These are phyloP conservation scores for Pelargonium myrrhifolium DNA, from an alignment of 441 rosid species.

Conservation along the genomic window DNA sequence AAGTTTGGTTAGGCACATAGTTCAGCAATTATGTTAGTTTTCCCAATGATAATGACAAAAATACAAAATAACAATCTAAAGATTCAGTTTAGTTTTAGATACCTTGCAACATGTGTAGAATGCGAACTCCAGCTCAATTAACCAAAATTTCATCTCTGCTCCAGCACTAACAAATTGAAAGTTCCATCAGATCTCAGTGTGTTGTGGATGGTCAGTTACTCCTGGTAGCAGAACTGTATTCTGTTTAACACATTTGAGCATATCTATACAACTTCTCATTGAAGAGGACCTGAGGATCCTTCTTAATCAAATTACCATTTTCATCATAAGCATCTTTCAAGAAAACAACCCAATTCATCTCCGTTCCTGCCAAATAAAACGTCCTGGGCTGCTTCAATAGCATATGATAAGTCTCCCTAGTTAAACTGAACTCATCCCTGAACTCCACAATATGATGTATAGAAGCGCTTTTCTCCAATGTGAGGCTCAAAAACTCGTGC, in stretches of 20 bases:
- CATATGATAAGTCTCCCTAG: constrained; percentile 75
- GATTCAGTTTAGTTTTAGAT: too few species aligned
- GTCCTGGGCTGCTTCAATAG: constrained; percentile 57
- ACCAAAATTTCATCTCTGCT: background rate
- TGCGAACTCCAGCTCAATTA: background rate
- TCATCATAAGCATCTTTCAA: constrained; percentile 53
- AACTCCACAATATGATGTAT: constrained; percentile 88
- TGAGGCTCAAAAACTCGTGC: constrained; percentile 82
- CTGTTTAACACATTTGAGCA: constrained; percentile 49
- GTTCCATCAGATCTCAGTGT: background rate
- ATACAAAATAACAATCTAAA: too few species aligned
- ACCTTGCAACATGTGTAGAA: background rate
- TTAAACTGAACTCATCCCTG: constrained; percentile 79
- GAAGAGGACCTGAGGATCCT: constrained; percentile 73
- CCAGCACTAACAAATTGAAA: background rate
- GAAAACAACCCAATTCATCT: constrained; percentile 90
- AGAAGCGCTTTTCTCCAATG: constrained; percentile 74
- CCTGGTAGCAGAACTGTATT: background rate
- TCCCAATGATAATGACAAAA: too few species aligned
- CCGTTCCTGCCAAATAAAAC: constrained; percentile 82
- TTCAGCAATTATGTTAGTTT: too few species aligned
- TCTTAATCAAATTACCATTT: constrained; percentile 44
- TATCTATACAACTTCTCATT: constrained; percentile 51
- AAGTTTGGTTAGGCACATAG: too few species aligned
- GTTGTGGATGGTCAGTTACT: background rate